phyloP scores from a whole-genome alignment of 2,329 filamentous ascomycete genomes.

The Fusarium brevicatenulatum region DNA sequence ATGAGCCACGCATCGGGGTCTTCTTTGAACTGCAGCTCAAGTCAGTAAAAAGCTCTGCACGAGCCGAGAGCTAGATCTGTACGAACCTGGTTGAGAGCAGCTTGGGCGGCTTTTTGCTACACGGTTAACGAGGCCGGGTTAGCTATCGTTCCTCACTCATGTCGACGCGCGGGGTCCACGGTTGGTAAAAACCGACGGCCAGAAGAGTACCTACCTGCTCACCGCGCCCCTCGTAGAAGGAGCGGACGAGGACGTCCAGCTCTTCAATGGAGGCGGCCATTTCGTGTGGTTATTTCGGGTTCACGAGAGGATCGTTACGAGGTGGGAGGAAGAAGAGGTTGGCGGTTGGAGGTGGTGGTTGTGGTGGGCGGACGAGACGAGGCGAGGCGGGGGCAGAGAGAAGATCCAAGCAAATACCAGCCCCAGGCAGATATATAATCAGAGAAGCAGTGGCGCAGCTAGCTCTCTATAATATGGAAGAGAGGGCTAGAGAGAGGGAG shows the following conservation, averaged over 20 bases:
- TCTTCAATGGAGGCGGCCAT: slow-evolving; percentile 85
- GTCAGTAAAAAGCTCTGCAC: slow-evolving; percentile 24
- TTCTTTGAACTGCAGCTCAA: slow-evolving; percentile 84
- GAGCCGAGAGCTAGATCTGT: slow-evolving; percentile 9
- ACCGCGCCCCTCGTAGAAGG: slow-evolving; percentile 97
- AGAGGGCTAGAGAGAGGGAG: background rate
- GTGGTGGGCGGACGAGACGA: slow-evolving; percentile 39
- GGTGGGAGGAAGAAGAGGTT: slow-evolving; percentile 34
- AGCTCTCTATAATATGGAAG: slow-evolving; percentile 23
- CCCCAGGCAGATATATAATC: slow-evolving; percentile 38
- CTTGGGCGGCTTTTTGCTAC: slow-evolving; percentile 96
- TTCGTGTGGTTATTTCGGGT: slow-evolving; percentile 45
- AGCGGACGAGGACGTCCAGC: slow-evolving; percentile 94
- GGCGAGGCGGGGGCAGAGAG: slow-evolving; percentile 44
- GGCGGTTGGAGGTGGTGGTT: slow-evolving; percentile 27
- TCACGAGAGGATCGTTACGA: slow-evolving; percentile 45
- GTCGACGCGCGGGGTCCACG: slow-evolving; percentile 36
- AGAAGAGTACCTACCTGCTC: slow-evolving; percentile 74
- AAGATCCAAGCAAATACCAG: slow-evolving; percentile 42
- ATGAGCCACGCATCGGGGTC: slow-evolving; percentile 98
- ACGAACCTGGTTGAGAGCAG: slow-evolving; percentile 88
- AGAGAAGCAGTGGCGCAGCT: slow-evolving; percentile 28
- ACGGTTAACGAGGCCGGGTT: slow-evolving; percentile 49
- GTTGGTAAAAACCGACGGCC: slow-evolving; percentile 29
- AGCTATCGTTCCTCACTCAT: slow-evolving; percentile 30